These are phyloP conservation scores for Leucogyrophana mollusca DNA, from an alignment of 768 basidiomycete genomes.

Conservation along the genomic window DNA sequence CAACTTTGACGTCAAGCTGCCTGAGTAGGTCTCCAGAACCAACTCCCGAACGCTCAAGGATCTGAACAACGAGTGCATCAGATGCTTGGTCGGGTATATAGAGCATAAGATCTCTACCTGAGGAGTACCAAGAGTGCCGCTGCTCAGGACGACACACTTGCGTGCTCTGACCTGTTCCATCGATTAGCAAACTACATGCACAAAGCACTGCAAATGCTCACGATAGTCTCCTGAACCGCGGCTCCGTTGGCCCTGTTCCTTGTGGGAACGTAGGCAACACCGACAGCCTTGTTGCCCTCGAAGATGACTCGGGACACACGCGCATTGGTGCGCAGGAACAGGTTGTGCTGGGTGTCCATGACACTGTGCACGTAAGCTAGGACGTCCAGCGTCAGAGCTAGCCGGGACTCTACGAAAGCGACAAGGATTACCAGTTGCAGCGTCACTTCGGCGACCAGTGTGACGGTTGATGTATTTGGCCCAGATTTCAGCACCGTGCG, in stretches of 20 bases:
- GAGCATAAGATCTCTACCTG: constrained; percentile 28
- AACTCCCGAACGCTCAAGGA: constrained; percentile 72
- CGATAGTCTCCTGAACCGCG: constrained; percentile 58
- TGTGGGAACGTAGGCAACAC: constrained; percentile 66
- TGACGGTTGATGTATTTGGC: constrained; percentile 77
- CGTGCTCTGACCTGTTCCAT: constrained; percentile 45
- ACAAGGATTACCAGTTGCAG: constrained; percentile 53
- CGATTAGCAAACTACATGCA: not conserved
- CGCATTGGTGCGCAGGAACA: constrained; percentile 64
- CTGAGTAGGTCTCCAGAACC: constrained; percentile 53
- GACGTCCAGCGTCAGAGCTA: not conserved
- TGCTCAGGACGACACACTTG: constrained; percentile 64
- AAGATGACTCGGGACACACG: constrained; percentile 71
- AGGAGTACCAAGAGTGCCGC: constrained; percentile 68
- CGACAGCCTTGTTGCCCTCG: constrained; percentile 69
- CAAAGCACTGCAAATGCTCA: constrained; percentile 5
- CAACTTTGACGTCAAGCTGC: constrained; percentile 57
- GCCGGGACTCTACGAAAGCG: not conserved
- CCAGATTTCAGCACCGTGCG: constrained; percentile 70
- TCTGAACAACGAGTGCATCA: constrained; percentile 29
- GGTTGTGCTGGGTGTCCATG: constrained; percentile 65
- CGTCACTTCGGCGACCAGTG: constrained; percentile 70
- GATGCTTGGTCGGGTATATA: not conserved
- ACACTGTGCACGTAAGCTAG: constrained; percentile 69
- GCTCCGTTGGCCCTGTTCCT: constrained; percentile 56